phyloP scores from a whole-genome alignment of 208 protist species.

The Lotmaria passim region DNA sequence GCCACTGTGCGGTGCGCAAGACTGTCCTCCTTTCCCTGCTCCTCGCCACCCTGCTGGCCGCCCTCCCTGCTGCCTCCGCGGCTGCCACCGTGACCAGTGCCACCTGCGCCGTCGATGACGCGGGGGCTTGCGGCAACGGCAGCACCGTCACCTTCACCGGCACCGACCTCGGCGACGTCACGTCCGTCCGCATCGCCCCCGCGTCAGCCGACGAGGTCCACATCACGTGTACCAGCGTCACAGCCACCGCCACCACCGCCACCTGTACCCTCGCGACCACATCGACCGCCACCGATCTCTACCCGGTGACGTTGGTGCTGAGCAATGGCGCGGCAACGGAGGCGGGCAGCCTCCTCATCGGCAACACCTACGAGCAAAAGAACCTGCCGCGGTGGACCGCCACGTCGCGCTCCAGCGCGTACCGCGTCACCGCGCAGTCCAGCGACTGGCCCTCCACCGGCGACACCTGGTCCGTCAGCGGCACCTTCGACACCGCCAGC shows the following conservation, averaged over 20 bases:
- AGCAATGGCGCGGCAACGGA: not conserved
- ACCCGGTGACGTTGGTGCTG: slow-evolving; percentile 25
- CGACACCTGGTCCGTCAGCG: slow-evolving; percentile 31
- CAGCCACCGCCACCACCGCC: not conserved
- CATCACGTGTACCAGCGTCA: slow-evolving; percentile 11
- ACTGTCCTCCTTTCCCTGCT: no score
- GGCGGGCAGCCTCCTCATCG: slow-evolving; percentile 30
- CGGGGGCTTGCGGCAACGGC: slow-evolving; percentile 12
- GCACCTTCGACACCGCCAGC: slow-evolving; percentile 45
- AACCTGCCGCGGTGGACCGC: slow-evolving; percentile 6
- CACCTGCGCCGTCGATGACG: not conserved
- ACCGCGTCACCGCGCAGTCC: slow-evolving; percentile 31
- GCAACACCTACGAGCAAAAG: not conserved
- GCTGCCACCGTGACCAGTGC: slow-evolving; percentile 3
- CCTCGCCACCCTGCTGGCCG: not conserved
- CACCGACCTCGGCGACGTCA: slow-evolving; percentile 6
- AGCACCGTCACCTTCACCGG: slow-evolving; percentile 20
- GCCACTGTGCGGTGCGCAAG: slow-evolving; percentile 8
- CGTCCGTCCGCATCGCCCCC: slow-evolving; percentile 17
- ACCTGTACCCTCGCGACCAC: slow-evolving; percentile 24
- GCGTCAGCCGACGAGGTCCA: not conserved
- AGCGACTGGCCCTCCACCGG: slow-evolving; percentile 33
- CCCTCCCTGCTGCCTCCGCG: not conserved
- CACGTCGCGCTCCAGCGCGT: not conserved
- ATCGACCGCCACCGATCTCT: slow-evolving; percentile 10